Percentiles rank a stretch among this genome's conserved stretches.
phyloP scores from a whole-genome alignment of 1,284 basidiomycete genomes.

The Rhodofomes roseus region DNA sequence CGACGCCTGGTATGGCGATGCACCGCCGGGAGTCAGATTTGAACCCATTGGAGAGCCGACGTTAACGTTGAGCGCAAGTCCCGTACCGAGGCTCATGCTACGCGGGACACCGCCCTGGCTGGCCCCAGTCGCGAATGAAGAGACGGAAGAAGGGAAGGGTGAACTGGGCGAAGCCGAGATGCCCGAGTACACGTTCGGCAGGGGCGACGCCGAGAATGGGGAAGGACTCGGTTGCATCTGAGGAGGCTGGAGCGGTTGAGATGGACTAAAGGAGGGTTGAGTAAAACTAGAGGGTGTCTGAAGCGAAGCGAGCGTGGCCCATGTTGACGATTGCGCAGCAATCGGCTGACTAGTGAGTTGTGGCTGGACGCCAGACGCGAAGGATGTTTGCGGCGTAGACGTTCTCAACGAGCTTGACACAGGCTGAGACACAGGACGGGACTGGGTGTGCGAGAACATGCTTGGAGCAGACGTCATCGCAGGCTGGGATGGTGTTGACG shows the following conservation, averaged over 20 bases:
- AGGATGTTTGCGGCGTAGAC: slow-evolving; percentile 19
- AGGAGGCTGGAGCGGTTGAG: slow-evolving; percentile 7
- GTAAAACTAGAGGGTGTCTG: slow-evolving; percentile 32
- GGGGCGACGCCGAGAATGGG: slow-evolving; percentile 11
- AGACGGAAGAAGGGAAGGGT: slow-evolving; percentile 22
- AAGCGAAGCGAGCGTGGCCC: slow-evolving; percentile 51
- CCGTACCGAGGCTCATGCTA: slow-evolving; percentile 26
- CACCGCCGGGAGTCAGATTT: not conserved
- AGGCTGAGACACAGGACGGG: slow-evolving; percentile 20
- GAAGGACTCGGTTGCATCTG: slow-evolving; percentile 11
- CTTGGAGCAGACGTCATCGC: not conserved
- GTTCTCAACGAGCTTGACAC: slow-evolving; percentile 11
- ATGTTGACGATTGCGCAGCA: slow-evolving; percentile 27
- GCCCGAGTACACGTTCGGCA: slow-evolving; percentile 22
- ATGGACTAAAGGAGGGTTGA: slow-evolving; percentile 29
- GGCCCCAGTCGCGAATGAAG: slow-evolving; percentile 14
- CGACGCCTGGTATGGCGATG: slow-evolving; percentile 4
- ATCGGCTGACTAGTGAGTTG: not conserved
- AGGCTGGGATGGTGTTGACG: not conserved
- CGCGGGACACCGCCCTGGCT: slow-evolving; percentile 16
- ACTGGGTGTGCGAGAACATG: slow-evolving; percentile 9
- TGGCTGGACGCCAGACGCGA: slow-evolving; percentile 15
- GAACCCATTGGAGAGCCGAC: slow-evolving; percentile 3
- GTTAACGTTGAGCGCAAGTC: slow-evolving; percentile 11
- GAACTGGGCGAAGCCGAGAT: slow-evolving; percentile 21